Evolutionary conservation across 2,329 filamentous ascomycete genomes (phyloP), one percentile per base, ranked within the genome.

Genomic region (Aspergillus brunneoviolaceus): DNA sequence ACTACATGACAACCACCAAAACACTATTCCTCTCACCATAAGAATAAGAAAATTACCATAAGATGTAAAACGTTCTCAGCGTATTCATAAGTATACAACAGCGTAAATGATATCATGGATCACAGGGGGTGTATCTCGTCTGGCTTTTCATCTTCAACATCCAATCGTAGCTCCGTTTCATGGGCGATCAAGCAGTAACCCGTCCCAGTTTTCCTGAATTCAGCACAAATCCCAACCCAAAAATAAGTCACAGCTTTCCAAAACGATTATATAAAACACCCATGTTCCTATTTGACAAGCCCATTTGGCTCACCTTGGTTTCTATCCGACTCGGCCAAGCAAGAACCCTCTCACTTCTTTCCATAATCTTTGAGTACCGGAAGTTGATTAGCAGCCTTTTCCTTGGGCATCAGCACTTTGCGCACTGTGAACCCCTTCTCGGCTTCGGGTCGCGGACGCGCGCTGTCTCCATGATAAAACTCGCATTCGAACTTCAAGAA

Each of bases 391-490:
- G 60, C 57, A 7, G 62, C 60, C 23, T 55, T 65, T 49, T 69
- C 65, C 62, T 73, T 75, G 45, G 70, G 61, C 58, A 71, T 69
- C 52, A 75, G 65, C 10, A 74, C 75, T 60, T 76, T 73, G 55
- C 75, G 73, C 33, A 80, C 72, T 5, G 71, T 58, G 57, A 81
- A 80, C 3, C 71, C 72, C 49, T 74, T 66, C 61, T 80, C 79
- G 7, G 71, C 63, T n/a, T 70, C 72, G 1, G 79, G 79, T n/a
- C 80, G 73, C 21, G 62, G 54, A 45, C 72, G 65, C 12, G 73
- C 75, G 63, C 80, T 81, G n/a, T 78, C 74, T 5, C 79, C 79
- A 57, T 79, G 75, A 31, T 76, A 79, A 55, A 82, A 80, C 48
- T 81, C 79, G 59, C 79, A 80, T 21, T 71, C 66, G 53, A 81